Base-by-base conservation (phyloP, 2,329 filamentous ascomycete species). In the Xylariales sp. region DNA sequence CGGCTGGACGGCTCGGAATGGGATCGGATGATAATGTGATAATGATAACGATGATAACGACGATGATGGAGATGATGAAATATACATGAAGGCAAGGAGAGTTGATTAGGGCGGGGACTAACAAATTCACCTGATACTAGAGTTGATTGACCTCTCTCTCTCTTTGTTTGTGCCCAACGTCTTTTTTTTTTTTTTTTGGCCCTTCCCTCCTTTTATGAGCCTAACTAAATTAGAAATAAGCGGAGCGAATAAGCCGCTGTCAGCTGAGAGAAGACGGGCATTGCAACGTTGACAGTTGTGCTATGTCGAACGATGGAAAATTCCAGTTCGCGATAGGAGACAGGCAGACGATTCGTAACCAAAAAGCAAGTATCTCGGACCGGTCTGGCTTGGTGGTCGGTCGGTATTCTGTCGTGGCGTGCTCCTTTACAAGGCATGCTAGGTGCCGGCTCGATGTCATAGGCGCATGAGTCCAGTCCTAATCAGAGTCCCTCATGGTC, bases 381-480 rank as follows among this genome's bases (percentile, higher is more conserved):
- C 36, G 36, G 36, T 63, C 52, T 62, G 65, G 64, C 39, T 67
- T 36, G 49, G 58, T 50, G 23, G 23, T 23, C 23, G 23, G 23
- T 23, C 23, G 23, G 23, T 30, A 16, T 59, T 59, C n/a, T 48
- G 62, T 65, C 45, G 39, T 67, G 66, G 34, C 53, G 49, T 39
- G 48, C 41, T 45, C 50, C 43, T 23, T 28, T 12, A 49, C 46
- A 49, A 7, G 46, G 46, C 46, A 30, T 49, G 46, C 55, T 41
- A 61, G 65, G 62, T 45, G 54, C 64, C 23, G 45, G 50, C 39
- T 53, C 73, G 62, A 74, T 73, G 74, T 68, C 73, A 74, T 75
- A 65, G 68, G 63, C 45, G 57, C 57, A 57, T 23, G 23, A 39
- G 57, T 34, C 3, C 5, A 14, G 39, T 41, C 39, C 39, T 14